These are phyloP conservation scores for Thielaviopsis populi DNA, from an alignment of 2,329 filamentous ascomycete genomes.

Conservation along the genomic window DNA sequence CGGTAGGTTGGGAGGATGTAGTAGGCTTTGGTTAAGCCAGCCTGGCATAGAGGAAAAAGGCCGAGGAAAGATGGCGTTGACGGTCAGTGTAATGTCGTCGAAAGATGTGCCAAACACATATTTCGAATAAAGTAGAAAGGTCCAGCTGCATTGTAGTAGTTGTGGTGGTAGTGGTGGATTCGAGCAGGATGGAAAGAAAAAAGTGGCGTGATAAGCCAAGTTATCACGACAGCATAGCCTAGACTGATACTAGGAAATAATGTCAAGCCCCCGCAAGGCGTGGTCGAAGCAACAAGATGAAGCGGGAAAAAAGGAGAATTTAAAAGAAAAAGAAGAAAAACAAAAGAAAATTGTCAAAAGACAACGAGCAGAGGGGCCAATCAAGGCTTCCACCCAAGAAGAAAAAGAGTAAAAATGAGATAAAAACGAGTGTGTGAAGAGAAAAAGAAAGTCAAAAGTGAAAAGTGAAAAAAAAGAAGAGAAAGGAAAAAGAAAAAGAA, in stretches of 20 bases:
- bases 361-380: slow-evolving; percentile 16
- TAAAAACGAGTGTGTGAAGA: background rate
- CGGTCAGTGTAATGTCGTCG: background rate
- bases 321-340: slow-evolving; percentile 2
- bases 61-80: background rate
- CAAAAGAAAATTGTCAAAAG: slow-evolving; percentile 15
- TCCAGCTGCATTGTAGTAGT: background rate
- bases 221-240: slow-evolving; percentile 3
- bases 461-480: background rate
- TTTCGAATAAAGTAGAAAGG: background rate
- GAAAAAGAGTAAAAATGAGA: background rate
- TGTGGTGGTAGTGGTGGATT: background rate
- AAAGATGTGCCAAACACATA: background rate
- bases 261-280: background rate
- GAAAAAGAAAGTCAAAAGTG: background rate
- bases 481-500: background rate
- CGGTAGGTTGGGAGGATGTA: background rate
- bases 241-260: slow-evolving; percentile 15
- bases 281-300: background rate
- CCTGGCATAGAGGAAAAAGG: too few species aligned
- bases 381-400: slow-evolving; percentile 13
- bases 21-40: background rate
- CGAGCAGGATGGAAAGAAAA: background rate
- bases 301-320: background rate
- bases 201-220: background rate